Evolutionary conservation across 2,329 filamentous ascomycete species (phyloP), one percentile per base, ranked within the genome.

Genomic region (Blastomyces gilchristii): DNA sequence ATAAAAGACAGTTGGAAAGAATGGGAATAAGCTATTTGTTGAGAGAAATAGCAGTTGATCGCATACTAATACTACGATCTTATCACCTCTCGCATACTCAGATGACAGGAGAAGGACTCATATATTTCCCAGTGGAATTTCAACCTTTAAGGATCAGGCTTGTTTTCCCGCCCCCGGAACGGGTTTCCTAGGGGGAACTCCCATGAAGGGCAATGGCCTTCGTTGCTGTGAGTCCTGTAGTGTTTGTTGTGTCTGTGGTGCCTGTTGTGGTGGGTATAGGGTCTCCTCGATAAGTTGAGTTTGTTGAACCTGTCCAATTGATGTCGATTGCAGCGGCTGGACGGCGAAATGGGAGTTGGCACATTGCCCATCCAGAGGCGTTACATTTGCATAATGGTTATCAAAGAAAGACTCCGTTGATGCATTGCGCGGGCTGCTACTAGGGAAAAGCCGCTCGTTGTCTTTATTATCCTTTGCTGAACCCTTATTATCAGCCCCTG

Each of bases 131-230:
- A 9, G 5, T 14, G 16, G 25, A 18, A 2, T 7, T 25, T 41
- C 39, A 31, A n/a, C 41, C 11, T 47, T 43, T 25, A 45, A 11
- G 39, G 16, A 8, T 58, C 28, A 58, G 12, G 7, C 39, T 7
- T 59, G 25, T 43, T 59, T 59, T 14, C 41, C 28, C 11, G 56
- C 31, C 43, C 70, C 66, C 16, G 74, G 75, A 11, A 77, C 74
- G 18, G 75, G 75, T 63, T 76, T 76, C 58, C 75, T 68, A 57
- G 64, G 72, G 6, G 75, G 75, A 16, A 76, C 73, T 50, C 74
- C 75, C 18, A 76, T 59, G 68, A 58, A 75, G 39, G 71, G 69
- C 34, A 70, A 65, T 39, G 67, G 66, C 61, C 72, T 70, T 58
- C 74, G 74, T 47, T 71, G 68, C 1, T 72, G 72, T 5, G 71